These are phyloP conservation scores for Thraustochytrium striatum DNA, from an alignment of 352 stramenopile genomes.

Conservation along the genomic window DNA sequence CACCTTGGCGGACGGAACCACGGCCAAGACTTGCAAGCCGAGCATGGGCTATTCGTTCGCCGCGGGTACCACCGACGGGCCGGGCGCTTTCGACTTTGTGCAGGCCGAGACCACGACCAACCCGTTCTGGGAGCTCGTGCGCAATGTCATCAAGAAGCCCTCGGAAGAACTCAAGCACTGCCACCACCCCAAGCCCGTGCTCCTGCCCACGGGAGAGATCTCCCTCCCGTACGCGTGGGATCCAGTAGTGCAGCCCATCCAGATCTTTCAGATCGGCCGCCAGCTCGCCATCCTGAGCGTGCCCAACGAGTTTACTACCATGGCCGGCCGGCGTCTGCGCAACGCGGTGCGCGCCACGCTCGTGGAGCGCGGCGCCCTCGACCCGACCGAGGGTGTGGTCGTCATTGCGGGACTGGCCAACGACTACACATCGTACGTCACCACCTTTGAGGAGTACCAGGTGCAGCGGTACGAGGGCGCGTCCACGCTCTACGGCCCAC, in stretches of 20 bases:
- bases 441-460: slow-evolving; percentile 62
- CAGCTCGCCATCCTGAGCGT: slow-evolving; percentile 60
- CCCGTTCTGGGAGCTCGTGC: slow-evolving; percentile 59
- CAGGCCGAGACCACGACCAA: slow-evolving; percentile 58
- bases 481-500: slow-evolving; percentile 62
- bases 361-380: slow-evolving; percentile 15
- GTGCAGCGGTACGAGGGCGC: slow-evolving; percentile 63
- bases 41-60: slow-evolving; percentile 61
- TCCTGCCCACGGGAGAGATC: slow-evolving; percentile 59
- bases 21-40: slow-evolving; percentile 55
- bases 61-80: slow-evolving; percentile 61
- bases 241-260: slow-evolving; percentile 57
- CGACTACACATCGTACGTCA: slow-evolving; percentile 61
- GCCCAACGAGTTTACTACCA: slow-evolving; percentile 61
- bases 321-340: slow-evolving; percentile 59
- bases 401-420: slow-evolving; percentile 61
- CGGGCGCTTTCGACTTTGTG: slow-evolving; percentile 59
- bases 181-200: slow-evolving; percentile 61
- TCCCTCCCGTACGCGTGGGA: slow-evolving; percentile 59
- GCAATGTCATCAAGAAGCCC: slow-evolving; percentile 56
- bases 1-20: slow-evolving; percentile 51
- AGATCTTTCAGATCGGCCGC: slow-evolving; percentile 57
- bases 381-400: slow-evolving; percentile 50
- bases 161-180: slow-evolving; percentile 56
- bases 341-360: slow-evolving; percentile 49